Conservation (phyloP, 2,329 filamentous ascomycete genomes). For the Zymoseptoria crescenta region DNA sequence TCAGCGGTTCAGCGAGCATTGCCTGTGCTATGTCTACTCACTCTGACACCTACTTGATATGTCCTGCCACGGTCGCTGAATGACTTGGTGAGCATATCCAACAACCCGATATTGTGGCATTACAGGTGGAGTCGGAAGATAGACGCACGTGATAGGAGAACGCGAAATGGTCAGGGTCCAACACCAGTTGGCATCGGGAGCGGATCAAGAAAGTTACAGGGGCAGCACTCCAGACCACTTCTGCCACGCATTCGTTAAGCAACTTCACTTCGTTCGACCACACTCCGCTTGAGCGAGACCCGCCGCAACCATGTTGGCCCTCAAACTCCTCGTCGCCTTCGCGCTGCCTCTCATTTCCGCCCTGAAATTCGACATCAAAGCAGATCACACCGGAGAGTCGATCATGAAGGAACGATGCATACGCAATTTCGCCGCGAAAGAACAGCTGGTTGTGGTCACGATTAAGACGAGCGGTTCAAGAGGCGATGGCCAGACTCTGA, state of each 20-base stretch:
- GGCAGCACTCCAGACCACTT: not conserved
- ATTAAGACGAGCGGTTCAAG: conserved; percentile 76
- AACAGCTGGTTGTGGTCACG: conserved; percentile 92
- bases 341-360: conserved; percentile 46
- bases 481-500: conserved; percentile 86
- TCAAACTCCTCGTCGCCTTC: conserved; percentile 33
- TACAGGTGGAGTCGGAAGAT: too few species aligned
- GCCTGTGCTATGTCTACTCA: too few species aligned
- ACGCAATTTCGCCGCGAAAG: conserved; percentile 86
- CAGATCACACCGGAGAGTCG: conserved; percentile 55
- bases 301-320: conserved; percentile 14
- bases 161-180: not conserved
- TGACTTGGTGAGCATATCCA: too few species aligned
- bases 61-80: too few species aligned
- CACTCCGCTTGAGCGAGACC: not conserved
- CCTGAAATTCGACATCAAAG: conserved; percentile 88
- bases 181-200: not conserved
- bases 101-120: too few species aligned
- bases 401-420: conserved; percentile 75
- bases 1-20: too few species aligned
- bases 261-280: not conserved
- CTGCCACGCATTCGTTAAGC: not conserved
- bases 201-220: not conserved
- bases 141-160: not conserved
- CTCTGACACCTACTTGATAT: too few species aligned